Base-by-base conservation (phyloP, 768 basidiomycete species). In the Hygrocybe punicea region DNA sequence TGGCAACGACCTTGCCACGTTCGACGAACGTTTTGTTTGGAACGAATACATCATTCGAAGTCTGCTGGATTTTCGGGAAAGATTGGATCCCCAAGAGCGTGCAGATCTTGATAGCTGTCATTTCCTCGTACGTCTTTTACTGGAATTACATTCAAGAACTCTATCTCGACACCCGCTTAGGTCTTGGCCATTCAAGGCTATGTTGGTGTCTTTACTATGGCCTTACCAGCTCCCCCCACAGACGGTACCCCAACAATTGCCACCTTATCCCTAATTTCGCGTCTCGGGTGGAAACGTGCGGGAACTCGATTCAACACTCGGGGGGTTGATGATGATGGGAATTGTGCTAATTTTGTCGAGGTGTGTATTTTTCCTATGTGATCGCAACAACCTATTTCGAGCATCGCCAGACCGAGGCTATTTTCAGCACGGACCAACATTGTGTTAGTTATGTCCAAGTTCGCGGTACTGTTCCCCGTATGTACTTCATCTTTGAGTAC, bases 261-360 rank as follows among this genome's bases (percentile, higher is more conserved):
- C 4, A 90, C 89, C 1, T 70, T 97, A 19, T 83, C 86, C 4
- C 73, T 99, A 56, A 88, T 98, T 50, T 93, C 90, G 11, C 79
- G 97, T 39, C 79, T 98, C 4, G 88, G 94, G 9, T 95, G 91
- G 87, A 95, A 93, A 73, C 81, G 96, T 61, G 95, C 97, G 23
- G 97, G 97, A 3, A 98, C 97, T 17, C 84, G 97, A 37, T 99
- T 98, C 76, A 98, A 97, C 69, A 94, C 94, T 11, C 83, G 96
- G 57, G 96, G 96, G 2, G 90, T 98, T 9, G 95, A 98, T 66
- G 95, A 97, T 67, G 91, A 94, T 61, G 93, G 95, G 36, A 86
- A 94, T 67, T 89, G 87, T 29, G 96, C 96, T 33, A 98, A 98
- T 67, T 98, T 97, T 71, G 96, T 96, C 6, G 97, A 99, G 83